Conservation (phyloP, 2,329 filamentous ascomycete species). For the Scedosporium boydii region DNA sequence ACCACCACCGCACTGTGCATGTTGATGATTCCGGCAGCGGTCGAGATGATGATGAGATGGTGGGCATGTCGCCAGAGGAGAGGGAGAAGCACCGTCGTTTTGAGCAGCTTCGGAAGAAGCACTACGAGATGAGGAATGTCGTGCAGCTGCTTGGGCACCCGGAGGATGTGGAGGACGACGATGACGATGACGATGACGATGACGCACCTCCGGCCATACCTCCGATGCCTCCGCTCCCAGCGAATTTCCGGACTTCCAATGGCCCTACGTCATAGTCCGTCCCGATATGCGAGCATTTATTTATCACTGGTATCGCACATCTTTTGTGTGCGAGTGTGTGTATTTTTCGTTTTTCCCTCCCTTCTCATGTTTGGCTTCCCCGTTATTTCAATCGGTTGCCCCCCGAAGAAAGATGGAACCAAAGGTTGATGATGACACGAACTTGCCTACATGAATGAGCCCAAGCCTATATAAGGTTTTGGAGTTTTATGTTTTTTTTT, state of each 20-base stretch:
- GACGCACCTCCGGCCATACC: slow-evolving; percentile 28
- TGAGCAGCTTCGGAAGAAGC: slow-evolving; percentile 84
- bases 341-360: neutral
- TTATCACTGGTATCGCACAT: neutral
- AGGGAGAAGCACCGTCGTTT: slow-evolving; percentile 86
- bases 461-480: neutral
- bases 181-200: slow-evolving; percentile 47
- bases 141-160: slow-evolving; percentile 76
- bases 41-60: slow-evolving; percentile 46
- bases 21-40: slow-evolving; percentile 53
- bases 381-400: neutral
- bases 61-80: slow-evolving; percentile 59
- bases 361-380: neutral
- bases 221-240: slow-evolving; percentile 24
- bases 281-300: neutral
- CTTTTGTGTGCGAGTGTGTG: neutral
- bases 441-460: neutral
- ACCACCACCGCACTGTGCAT: slow-evolving; percentile 52
- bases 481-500: neutral
- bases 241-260: neutral
- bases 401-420: neutral
- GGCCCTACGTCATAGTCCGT: neutral
- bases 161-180: slow-evolving; percentile 54
- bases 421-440: neutral
- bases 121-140: slow-evolving; percentile 98